Evolutionary conservation across 176 grass and related monocot genomes (phyloP).

Genomic region (Musa beccarii): DNA sequence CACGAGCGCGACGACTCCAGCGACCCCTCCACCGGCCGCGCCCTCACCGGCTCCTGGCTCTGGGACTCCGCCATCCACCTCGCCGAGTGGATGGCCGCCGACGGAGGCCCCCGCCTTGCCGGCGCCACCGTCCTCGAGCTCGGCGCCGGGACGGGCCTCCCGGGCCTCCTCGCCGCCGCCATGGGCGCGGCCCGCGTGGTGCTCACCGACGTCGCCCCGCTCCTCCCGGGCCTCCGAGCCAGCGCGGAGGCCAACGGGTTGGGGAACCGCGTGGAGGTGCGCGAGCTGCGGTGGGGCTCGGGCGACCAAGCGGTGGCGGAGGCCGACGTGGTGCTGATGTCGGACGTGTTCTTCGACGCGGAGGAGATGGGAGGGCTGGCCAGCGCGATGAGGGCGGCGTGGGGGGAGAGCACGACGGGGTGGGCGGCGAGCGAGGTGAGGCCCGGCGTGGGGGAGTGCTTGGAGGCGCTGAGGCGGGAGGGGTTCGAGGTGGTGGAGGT

Average conservation of each 20-base stretch:
- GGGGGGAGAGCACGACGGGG: constrained; percentile 26
- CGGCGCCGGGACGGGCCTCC: constrained; percentile 54
- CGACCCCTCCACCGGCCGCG: constrained; percentile 44
- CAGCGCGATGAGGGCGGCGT: constrained; percentile 26
- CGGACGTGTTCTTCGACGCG: constrained; percentile 57
- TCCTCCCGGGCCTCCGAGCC: constrained; percentile 34
- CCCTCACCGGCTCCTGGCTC: constrained; percentile 63
- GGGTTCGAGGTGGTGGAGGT: constrained; percentile 41
- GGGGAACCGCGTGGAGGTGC: constrained; percentile 25
- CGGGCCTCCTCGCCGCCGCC: constrained; percentile 38
- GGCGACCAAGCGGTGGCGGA: not conserved
- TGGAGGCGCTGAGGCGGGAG: constrained; percentile 32
- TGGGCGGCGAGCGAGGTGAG: constrained; percentile 50
- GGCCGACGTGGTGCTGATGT: constrained; percentile 51
- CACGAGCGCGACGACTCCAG: constrained; percentile 35
- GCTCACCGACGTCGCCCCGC: constrained; percentile 40
- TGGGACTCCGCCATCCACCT: constrained; percentile 59
- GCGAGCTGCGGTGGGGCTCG: constrained; percentile 38
- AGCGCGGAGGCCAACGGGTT: constrained; percentile 51
- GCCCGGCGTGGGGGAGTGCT: constrained; percentile 27
- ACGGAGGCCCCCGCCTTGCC: not conserved
- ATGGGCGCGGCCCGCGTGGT: constrained; percentile 40
- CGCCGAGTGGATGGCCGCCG: constrained; percentile 26
- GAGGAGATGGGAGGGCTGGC: constrained; percentile 46
- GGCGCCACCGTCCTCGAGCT: constrained; percentile 59